A percentile compares a stretch with the other conserved stretches of the same genome.
Evolutionary conservation across 1,284 basidiomycete genomes (phyloP).

Genomic region (Naganishia cerealis): DNA sequence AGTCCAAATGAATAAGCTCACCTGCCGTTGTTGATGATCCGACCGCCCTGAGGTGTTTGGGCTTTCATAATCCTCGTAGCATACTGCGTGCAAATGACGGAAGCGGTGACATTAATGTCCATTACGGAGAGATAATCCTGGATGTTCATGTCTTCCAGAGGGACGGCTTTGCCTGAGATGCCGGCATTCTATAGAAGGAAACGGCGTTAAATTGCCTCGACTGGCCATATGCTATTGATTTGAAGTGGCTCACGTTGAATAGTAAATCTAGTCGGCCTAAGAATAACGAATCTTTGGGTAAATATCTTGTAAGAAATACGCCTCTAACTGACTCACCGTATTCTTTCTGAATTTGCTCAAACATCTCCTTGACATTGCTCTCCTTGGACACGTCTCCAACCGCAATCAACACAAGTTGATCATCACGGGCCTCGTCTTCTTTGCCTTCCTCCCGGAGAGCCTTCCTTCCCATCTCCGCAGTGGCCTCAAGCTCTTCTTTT

Average conservation of each 20-base stretch:
- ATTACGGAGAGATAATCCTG: constrained; percentile 65
- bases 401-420: constrained; percentile 55
- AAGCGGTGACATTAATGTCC: constrained; percentile 68
- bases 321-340: constrained; percentile 59
- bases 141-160: constrained; percentile 67
- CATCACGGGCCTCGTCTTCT: constrained; percentile 33
- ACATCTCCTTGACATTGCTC: constrained; percentile 63
- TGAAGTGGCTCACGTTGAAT: constrained; percentile 66
- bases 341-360: constrained; percentile 59
- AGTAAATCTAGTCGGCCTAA: constrained; percentile 69
- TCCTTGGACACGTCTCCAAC: constrained; percentile 67
- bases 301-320: neutral
- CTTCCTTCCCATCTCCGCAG: constrained; percentile 58
- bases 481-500: constrained; percentile 62
- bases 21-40: constrained; percentile 79
- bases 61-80: constrained; percentile 71
- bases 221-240: neutral
- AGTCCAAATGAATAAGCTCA: constrained; percentile 3
- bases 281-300: neutral
- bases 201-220: neutral
- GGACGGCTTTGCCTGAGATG: constrained; percentile 57
- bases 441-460: constrained; percentile 14
- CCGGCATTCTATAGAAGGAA: constrained; percentile 57
- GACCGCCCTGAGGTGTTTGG: constrained; percentile 71
- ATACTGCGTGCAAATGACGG: constrained; percentile 75